phyloP scores from a whole-genome alignment of 345 rosid genomes.

The Salix arbutifolia region DNA sequence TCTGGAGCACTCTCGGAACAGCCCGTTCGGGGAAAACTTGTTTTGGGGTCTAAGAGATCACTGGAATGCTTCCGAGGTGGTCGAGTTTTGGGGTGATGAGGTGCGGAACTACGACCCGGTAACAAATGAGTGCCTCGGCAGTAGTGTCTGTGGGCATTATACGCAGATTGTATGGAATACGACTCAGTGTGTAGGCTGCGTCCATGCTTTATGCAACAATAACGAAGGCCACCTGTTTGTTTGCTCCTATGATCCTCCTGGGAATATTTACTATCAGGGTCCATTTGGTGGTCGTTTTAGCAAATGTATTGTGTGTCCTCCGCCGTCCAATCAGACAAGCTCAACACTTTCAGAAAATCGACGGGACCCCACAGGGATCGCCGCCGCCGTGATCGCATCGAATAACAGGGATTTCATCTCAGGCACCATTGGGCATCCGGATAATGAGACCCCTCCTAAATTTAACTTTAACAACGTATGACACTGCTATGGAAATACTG shows the following conservation, averaged over 20 bases:
- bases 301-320: conserved; percentile 11
- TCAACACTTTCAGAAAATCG: not conserved
- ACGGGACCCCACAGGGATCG: not conserved
- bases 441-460: not conserved
- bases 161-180: conserved; percentile 58
- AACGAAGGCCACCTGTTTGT: conserved; percentile 31
- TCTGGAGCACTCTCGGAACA: conserved; percentile 32
- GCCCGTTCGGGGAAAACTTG: conserved; percentile 54
- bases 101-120: conserved; percentile 18
- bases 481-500: not conserved
- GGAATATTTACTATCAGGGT: conserved; percentile 39
- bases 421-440: not conserved
- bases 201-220: conserved; percentile 19
- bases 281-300: conserved; percentile 30
- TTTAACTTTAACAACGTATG: too few relatives aligned
- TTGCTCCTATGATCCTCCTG: conserved; percentile 50
- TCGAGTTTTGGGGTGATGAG: conserved; percentile 42
- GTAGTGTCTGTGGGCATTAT: conserved; percentile 45
- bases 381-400: not conserved
- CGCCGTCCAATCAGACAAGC: not conserved
- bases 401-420: not conserved
- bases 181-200: conserved; percentile 37
- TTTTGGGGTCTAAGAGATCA: conserved; percentile 35
- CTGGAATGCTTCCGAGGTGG: conserved; percentile 37
- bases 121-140: conserved; percentile 27